These are phyloP conservation scores for Polygonum maritimum DNA, from an alignment of 148 eudicot genomes.

Conservation along the genomic window DNA sequence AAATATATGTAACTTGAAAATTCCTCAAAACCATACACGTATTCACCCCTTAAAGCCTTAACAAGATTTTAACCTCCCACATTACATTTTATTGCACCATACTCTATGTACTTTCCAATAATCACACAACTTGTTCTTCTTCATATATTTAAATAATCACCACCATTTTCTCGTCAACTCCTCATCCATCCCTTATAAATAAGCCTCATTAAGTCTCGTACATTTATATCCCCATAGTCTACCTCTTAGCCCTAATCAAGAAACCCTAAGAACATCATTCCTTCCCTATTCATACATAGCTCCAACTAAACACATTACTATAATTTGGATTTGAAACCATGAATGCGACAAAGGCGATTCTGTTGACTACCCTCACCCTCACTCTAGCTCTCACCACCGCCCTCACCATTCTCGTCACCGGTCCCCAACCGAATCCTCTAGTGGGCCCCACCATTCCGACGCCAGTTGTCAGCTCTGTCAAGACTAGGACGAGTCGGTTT, in stretches of 20 bases:
- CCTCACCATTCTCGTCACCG: background rate
- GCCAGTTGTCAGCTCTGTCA: background rate
- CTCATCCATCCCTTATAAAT: background rate
- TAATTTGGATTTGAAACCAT: background rate
- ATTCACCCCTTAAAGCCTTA: background rate
- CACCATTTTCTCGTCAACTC: background rate
- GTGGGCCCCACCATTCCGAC: background rate
- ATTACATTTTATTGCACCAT: background rate
- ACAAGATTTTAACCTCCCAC: background rate
- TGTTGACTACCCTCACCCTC: background rate
- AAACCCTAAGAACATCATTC: background rate
- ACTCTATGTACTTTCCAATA: background rate
- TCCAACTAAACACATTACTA: background rate
- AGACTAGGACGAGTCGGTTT: conserved; percentile 37
- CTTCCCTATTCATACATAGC: background rate
- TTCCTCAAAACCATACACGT: background rate
- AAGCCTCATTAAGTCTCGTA: background rate
- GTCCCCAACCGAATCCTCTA: background rate
- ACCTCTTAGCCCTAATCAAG: background rate
- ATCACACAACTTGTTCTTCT: background rate
- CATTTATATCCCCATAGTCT: background rate
- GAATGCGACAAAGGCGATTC: background rate
- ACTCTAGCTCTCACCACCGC: background rate
- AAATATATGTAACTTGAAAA: background rate
- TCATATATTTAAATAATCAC: background rate